phyloP scores from a whole-genome alignment of 73 alveolate genomes.

The Tetrahymena elliotti region DNA sequence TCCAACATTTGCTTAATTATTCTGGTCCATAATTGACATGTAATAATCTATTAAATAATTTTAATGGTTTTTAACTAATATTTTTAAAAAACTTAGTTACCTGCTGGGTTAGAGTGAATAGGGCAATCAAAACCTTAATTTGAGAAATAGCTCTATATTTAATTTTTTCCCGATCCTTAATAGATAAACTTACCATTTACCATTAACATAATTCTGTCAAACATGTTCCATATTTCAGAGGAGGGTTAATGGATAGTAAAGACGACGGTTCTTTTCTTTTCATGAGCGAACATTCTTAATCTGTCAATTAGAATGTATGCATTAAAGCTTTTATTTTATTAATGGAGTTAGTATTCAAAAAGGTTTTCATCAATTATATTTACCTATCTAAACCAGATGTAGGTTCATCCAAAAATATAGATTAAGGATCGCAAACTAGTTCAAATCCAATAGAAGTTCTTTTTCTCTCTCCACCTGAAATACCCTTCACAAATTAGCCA shows the following conservation, averaged over 20 bases:
- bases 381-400: background rate
- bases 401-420: slow-evolving; percentile 26
- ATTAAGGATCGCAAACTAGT: slow-evolving; percentile 13
- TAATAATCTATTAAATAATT: background rate
- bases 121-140: slow-evolving; percentile 36
- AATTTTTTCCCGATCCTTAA: slow-evolving; percentile 4
- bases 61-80: no score
- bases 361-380: background rate
- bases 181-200: slow-evolving; percentile 49
- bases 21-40: background rate
- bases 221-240: slow-evolving; percentile 39
- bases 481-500: slow-evolving; percentile 1
- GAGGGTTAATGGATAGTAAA: slow-evolving; percentile 58
- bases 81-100: background rate
- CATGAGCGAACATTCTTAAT: background rate
- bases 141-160: slow-evolving; percentile 6
- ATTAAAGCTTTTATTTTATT: background rate
- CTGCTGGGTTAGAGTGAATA: slow-evolving; percentile 25
- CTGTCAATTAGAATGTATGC: background rate
- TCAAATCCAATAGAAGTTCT: slow-evolving; percentile 39
- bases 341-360: background rate
- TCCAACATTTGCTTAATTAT: background rate
- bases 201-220: slow-evolving; percentile 49
- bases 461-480: slow-evolving; percentile 31
- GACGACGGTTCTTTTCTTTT: slow-evolving; percentile 41